Evolutionary conservation across 768 basidiomycete genomes (phyloP).

Genomic region (Megacollybia marginata): DNA sequence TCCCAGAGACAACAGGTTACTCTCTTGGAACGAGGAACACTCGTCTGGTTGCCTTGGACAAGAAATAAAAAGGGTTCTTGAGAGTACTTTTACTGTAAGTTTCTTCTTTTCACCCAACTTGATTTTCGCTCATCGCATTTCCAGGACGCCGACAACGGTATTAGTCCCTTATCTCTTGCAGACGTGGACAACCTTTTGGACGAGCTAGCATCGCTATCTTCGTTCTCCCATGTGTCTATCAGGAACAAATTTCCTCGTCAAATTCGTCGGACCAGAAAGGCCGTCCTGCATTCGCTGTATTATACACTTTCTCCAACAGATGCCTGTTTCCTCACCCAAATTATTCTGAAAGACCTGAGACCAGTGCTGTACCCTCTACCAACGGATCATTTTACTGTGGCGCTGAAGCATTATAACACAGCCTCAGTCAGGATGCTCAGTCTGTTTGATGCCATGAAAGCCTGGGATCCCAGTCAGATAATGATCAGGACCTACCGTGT

Average conservation of each 20-base stretch:
- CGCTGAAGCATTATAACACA: slow-evolving; percentile 50
- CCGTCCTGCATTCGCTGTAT: slow-evolving; percentile 50
- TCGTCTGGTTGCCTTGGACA: slow-evolving; percentile 64
- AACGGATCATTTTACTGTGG: slow-evolving; percentile 37
- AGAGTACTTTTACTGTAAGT: slow-evolving; percentile 29
- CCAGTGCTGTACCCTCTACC: slow-evolving; percentile 70
- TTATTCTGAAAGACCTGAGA: slow-evolving; percentile 81
- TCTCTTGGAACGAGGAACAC: slow-evolving; percentile 33
- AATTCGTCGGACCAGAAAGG: neutral
- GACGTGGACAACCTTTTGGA: slow-evolving; percentile 65
- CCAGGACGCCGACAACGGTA: slow-evolving; percentile 20
- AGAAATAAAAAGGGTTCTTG: slow-evolving; percentile 45
- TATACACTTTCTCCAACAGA: slow-evolving; percentile 52
- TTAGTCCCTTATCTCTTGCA: slow-evolving; percentile 30
- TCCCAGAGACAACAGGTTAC: slow-evolving; percentile 21
- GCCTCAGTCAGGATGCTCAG: slow-evolving; percentile 48
- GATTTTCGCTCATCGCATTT: slow-evolving; percentile 2
- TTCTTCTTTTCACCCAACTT: slow-evolving; percentile 1
- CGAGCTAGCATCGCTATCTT: slow-evolving; percentile 63
- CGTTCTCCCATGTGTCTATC: slow-evolving; percentile 48
- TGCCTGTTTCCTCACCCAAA: slow-evolving; percentile 69
- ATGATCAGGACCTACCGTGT: slow-evolving; percentile 49
- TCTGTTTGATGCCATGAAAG: slow-evolving; percentile 57
- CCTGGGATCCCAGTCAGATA: slow-evolving; percentile 57
- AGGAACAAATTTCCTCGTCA: slow-evolving; percentile 18